phyloP scores from a whole-genome alignment of 768 basidiomycete species.

The Trametes cingulata region DNA sequence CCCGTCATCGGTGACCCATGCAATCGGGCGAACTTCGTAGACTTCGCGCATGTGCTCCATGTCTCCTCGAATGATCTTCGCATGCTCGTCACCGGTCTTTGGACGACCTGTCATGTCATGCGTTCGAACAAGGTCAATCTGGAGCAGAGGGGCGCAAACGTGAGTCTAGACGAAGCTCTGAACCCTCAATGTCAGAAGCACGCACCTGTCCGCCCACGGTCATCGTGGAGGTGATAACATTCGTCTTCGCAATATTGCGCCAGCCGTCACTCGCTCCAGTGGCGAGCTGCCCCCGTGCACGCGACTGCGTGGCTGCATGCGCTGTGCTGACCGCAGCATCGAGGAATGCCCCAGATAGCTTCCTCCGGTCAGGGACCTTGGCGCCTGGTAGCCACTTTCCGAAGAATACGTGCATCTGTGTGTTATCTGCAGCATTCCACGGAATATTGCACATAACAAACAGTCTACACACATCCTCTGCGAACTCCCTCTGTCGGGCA shows the following conservation, averaged over 20 bases:
- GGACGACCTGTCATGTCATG: conserved; percentile 13
- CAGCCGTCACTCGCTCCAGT: conserved; percentile 16
- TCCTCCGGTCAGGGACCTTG: conserved; percentile 13
- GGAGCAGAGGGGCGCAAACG: background rate
- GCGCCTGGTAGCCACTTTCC: conserved; percentile 27
- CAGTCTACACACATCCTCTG: too few relatives aligned
- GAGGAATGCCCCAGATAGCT: conserved; percentile 11
- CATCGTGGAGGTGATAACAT: conserved; percentile 12
- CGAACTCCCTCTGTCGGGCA: too few relatives aligned
- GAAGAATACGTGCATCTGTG: conserved; percentile 24
- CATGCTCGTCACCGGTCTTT: conserved; percentile 17
- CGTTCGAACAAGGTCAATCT: conserved; percentile 3
- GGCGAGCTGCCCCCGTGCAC: conserved; percentile 8
- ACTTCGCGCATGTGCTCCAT: conserved; percentile 8
- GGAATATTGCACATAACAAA: conserved; percentile 21
- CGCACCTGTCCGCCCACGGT: conserved; percentile 15
- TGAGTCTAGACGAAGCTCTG: background rate
- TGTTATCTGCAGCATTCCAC: conserved; percentile 30
- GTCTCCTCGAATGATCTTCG: conserved; percentile 9
- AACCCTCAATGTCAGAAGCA: background rate
- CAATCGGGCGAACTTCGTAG: conserved; percentile 7
- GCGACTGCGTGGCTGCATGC: background rate
- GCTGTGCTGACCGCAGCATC: background rate
- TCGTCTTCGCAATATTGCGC: conserved; percentile 11
- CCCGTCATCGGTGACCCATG: conserved; percentile 18